phyloP scores from a whole-genome alignment of 805 yeast species.

The Tetrapisispora fleetii region DNA sequence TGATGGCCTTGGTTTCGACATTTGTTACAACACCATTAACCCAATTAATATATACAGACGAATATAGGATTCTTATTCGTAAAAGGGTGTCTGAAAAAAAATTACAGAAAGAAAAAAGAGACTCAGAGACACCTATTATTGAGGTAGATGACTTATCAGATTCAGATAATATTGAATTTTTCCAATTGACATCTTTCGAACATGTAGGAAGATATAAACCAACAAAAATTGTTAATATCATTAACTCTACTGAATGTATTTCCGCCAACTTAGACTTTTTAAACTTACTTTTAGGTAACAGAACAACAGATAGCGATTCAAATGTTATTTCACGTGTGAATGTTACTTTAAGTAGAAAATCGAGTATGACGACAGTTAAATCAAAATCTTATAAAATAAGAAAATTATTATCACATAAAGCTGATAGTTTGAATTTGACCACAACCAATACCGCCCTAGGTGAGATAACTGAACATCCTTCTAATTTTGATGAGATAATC shows the following conservation, averaged over 20 bases:
- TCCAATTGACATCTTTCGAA: slow-evolving; percentile 9
- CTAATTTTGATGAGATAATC: slow-evolving; percentile 18
- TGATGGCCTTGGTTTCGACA: slow-evolving; percentile 74
- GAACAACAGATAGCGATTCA: neutral
- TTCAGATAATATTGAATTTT: neutral
- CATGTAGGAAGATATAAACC: slow-evolving; percentile 15
- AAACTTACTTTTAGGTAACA: slow-evolving; percentile 14
- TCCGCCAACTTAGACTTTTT: slow-evolving; percentile 24
- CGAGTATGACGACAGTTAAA: slow-evolving; percentile 14
- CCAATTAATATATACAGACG: slow-evolving; percentile 47
- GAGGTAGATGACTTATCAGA: neutral
- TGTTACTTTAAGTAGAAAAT: slow-evolving; percentile 8
- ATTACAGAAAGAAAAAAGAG: slow-evolving; percentile 3
- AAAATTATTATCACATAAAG: slow-evolving; percentile 10
- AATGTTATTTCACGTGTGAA: neutral
- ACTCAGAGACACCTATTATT: neutral
- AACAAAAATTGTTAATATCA: slow-evolving; percentile 14
- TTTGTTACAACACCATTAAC: slow-evolving; percentile 75
- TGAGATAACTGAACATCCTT: slow-evolving; percentile 11
- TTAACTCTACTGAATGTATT: slow-evolving; percentile 24
- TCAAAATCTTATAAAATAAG: slow-evolving; percentile 12
- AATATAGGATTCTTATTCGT: slow-evolving; percentile 42
- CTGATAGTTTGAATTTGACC: neutral
- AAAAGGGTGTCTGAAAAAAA: neutral
- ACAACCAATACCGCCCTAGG: slow-evolving; percentile 6